phyloP scores from a whole-genome alignment of 352 stramenopile genomes.

The Blastocystis sp. region DNA sequence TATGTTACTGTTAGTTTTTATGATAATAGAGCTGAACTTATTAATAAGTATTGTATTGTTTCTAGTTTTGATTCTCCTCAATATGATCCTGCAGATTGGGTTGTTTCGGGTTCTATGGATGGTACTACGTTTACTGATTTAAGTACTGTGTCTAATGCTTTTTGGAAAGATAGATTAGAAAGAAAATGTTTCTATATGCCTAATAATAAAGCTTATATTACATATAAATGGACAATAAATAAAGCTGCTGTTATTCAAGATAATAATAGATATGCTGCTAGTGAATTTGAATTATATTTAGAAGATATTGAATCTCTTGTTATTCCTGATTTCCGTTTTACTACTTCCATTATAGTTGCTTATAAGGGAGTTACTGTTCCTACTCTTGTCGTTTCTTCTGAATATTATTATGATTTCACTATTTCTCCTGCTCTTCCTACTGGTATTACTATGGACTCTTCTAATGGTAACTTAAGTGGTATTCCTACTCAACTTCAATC shows the following conservation, averaged over 20 bases:
- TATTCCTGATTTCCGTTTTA: too few relatives aligned
- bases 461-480: slow-evolving; percentile 12
- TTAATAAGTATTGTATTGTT: slow-evolving; percentile 21
- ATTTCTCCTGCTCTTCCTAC: slow-evolving; percentile 5
- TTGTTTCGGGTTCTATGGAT: background rate
- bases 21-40: too few relatives aligned
- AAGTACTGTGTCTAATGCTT: background rate
- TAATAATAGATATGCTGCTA: too few relatives aligned
- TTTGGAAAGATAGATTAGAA: background rate
- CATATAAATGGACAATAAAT: too few relatives aligned
- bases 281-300: too few relatives aligned
- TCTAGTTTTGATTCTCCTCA: background rate
- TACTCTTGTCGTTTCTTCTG: too few relatives aligned
- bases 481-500: background rate
- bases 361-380: too few relatives aligned
- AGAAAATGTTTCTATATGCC: background rate
- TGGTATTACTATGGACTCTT: background rate
- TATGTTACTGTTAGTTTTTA: too few relatives aligned
- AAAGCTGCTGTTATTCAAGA: too few relatives aligned
- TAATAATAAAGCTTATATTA: background rate
- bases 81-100: background rate
- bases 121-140: background rate
- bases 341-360: too few relatives aligned
- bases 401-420: slow-evolving; percentile 6
- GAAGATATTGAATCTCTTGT: too few relatives aligned